These are phyloP conservation scores for Lasiosphaeria hispida DNA, from an alignment of 495 filamentous ascomycete species.

Conservation along the genomic window DNA sequence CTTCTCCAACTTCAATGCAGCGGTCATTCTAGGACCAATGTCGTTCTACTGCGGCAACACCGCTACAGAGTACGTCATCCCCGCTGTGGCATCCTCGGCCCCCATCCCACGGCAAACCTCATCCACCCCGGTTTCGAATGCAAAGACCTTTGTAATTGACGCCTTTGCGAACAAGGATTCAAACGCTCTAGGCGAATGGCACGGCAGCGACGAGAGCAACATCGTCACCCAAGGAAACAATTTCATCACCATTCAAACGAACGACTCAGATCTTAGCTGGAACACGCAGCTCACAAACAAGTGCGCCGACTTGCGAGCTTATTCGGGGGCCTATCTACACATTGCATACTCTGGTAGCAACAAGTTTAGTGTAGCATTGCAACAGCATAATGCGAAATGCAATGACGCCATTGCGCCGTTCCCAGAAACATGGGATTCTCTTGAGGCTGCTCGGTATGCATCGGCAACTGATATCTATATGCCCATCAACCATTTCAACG, in stretches of 20 bases:
- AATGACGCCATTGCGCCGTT: conserved; percentile 58
- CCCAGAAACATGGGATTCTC: conserved; percentile 71
- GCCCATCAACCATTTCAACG: conserved; percentile 69
- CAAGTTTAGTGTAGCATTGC: conserved; percentile 66
- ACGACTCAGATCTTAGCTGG: conserved; percentile 66
- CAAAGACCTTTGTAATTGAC: conserved; percentile 63
- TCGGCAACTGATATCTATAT: conserved; percentile 64
- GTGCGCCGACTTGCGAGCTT: conserved; percentile 61
- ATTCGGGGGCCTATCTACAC: conserved; percentile 63
- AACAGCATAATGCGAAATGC: conserved; percentile 69
- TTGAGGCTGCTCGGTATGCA: conserved; percentile 67
- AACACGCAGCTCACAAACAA: conserved; percentile 60
- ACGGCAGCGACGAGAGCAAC: conserved; percentile 65
- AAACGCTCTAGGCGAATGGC: conserved; percentile 69
- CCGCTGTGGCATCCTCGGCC: conserved; percentile 29
- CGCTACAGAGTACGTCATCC: conserved; percentile 49
- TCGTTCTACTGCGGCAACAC: conserved; percentile 58
- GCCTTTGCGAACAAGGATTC: conserved; percentile 53
- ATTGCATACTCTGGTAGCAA: conserved; percentile 65
- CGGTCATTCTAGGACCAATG: conserved; percentile 56
- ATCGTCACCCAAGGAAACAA: conserved; percentile 48
- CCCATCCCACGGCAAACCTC: conserved; percentile 38
- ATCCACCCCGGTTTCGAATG: conserved; percentile 46
- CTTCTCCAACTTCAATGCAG: conserved; percentile 44
- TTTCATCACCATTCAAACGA: conserved; percentile 58